Evolutionary conservation across 768 basidiomycete genomes (phyloP), one percentile per base, ranked within the genome.

Genomic region (Mycena alexandri): DNA sequence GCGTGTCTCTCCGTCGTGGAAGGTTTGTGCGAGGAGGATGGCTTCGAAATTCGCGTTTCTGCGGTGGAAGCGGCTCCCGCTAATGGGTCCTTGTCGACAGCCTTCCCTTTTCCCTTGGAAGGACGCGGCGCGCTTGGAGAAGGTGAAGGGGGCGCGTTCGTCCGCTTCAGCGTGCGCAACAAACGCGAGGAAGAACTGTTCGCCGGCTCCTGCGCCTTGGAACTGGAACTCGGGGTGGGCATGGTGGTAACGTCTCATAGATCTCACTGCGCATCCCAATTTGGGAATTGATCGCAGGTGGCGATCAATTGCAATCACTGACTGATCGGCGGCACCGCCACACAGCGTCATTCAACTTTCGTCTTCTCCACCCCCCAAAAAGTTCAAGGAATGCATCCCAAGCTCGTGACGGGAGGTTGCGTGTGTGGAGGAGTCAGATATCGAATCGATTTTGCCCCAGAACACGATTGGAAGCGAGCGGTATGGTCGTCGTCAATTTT

Each of bases 381-480:
- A 42, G n/a, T 22, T 33, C 11, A 61, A 54, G 52, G 24, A 53
- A 4, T 47, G 29, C 29, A 11, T 3, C 65, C 65, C 14, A 46
- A 33, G 29, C 14, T 22, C 33, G 46, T 54, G 9, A 61, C 65
- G 6, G 65, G 65, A 13, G 65, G 65, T 7, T 61, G 65, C 24
- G n/a, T 34, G 24, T 67, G 65, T n/a, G 59, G 33, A 11, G 60
- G 65, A 50, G 54, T 67, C 43, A 58, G 65, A 38, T 67, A 55
- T 50, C 58, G 43, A 1, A 46, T 67, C 46, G 65, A 67, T 22
- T 67, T 67, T 61, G 52, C 52, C 3, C 24, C 43, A 24, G 46
- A 61, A n/a, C 65, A 67, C n/a, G 65, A 67, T 47, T 67, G 58
- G 58, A 44, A 67, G 46, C 59, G 47, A 41, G 59, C 34, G 22